Percentiles rank a stretch among this genome's conserved stretches.
Conservation (phyloP, 257 asterid species). For the Solanum ossicruentum region DNA sequence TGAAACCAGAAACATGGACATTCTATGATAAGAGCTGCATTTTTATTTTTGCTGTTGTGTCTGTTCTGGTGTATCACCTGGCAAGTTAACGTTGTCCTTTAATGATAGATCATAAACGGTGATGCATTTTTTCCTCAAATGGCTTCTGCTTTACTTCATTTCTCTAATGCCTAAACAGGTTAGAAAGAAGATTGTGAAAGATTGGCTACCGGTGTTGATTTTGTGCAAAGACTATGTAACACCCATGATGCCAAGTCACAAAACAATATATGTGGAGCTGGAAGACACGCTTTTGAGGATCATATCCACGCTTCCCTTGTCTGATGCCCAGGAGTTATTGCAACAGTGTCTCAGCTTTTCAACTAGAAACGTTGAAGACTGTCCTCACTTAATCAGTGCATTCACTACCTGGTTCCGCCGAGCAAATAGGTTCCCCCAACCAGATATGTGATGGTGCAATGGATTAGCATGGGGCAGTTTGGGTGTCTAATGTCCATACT, state of each 20-base stretch:
- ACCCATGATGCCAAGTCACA: conserved; percentile 36
- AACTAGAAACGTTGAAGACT: conserved; percentile 73
- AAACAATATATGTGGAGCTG: conserved; percentile 51
- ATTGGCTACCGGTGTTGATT: conserved; percentile 91
- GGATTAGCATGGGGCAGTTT: neutral
- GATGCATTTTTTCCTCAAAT: neutral
- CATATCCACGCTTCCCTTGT: conserved; percentile 79
- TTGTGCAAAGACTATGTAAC: conserved; percentile 57
- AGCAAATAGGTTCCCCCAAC: conserved; percentile 33
- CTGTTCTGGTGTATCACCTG: neutral
- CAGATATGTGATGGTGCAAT: neutral
- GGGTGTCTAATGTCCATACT: neutral
- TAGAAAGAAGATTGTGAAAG: conserved; percentile 70
- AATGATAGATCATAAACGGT: neutral
- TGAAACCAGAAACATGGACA: neutral
- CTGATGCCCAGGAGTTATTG: conserved; percentile 59
- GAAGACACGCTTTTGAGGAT: conserved; percentile 73
- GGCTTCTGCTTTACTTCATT: neutral
- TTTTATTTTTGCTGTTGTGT: neutral
- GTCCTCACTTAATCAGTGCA: conserved; percentile 82
- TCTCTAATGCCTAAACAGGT: conserved; percentile 29
- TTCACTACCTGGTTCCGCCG: conserved; percentile 94
- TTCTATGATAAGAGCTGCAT: neutral
- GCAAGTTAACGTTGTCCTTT: neutral
- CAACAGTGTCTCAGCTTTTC: conserved; percentile 89